Conservation (phyloP, 1,284 basidiomycete genomes). For the Sutorius eximius region DNA sequence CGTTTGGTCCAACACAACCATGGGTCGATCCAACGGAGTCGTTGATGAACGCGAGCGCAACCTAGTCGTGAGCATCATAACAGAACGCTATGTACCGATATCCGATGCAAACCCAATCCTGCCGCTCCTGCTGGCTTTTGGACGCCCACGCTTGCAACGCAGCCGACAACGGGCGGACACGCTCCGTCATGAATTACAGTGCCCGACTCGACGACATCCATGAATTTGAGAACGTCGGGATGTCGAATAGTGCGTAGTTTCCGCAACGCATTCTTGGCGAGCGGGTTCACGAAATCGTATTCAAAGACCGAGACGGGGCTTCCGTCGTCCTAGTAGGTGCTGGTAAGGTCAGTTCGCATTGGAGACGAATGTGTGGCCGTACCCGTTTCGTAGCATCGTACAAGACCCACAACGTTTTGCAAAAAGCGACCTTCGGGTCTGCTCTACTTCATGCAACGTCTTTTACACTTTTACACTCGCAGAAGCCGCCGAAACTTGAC, state of each 20-base stretch:
- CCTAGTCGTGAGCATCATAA: slow-evolving; percentile 45
- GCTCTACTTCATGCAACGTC: no score
- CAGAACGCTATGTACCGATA: slow-evolving; percentile 57
- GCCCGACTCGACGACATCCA: slow-evolving; percentile 91
- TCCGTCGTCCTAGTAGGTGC: slow-evolving; percentile 83
- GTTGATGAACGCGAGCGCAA: slow-evolving; percentile 90
- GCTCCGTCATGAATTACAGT: slow-evolving; percentile 87
- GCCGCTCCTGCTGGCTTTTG: slow-evolving; percentile 62
- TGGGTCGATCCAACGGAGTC: slow-evolving; percentile 84
- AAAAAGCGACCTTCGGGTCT: slow-evolving; percentile 55
- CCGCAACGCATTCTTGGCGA: slow-evolving; percentile 89
- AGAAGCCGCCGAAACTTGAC: no score
- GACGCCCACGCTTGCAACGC: slow-evolving; percentile 65
- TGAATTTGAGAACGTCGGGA: slow-evolving; percentile 93
- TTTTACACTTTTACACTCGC: no score
- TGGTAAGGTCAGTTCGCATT: slow-evolving; percentile 26
- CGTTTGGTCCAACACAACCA: slow-evolving; percentile 77
- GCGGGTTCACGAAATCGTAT: slow-evolving; percentile 76
- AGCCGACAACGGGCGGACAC: slow-evolving; percentile 75
- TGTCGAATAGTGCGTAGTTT: slow-evolving; percentile 92
- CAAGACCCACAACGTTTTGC: slow-evolving; percentile 82
- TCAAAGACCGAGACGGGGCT: slow-evolving; percentile 85
- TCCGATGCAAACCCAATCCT: slow-evolving; percentile 90
- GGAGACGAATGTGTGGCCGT: slow-evolving; percentile 24
- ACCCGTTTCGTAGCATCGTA: slow-evolving; percentile 90